phyloP scores from a whole-genome alignment of 202 grass and related monocot species.

The Digitaria exilis region DNA sequence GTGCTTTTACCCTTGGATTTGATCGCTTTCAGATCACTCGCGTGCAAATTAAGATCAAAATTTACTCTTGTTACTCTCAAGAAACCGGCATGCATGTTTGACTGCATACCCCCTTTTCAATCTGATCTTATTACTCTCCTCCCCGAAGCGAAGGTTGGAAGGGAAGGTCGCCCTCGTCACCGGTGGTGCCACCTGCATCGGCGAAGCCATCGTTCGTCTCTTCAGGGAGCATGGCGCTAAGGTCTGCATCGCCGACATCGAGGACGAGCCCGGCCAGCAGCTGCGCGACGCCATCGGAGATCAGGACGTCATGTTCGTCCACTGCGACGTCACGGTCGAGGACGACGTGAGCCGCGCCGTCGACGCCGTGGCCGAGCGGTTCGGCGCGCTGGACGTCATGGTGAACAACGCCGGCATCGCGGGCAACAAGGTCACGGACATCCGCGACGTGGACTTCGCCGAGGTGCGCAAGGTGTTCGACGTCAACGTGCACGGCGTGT shows the following conservation, averaged over 20 bases:
- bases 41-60: too few species aligned
- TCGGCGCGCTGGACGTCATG: conserved; percentile 78
- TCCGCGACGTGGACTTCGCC: conserved; percentile 51
- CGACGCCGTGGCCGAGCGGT: conserved; percentile 47
- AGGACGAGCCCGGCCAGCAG: conserved; percentile 58
- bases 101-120: too few species aligned
- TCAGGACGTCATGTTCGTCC: conserved; percentile 49
- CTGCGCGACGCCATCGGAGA: conserved; percentile 54
- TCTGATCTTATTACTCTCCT: too few species aligned
- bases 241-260: conserved; percentile 75
- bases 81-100: too few species aligned
- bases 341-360: conserved; percentile 66
- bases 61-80: too few species aligned
- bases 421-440: conserved; percentile 68
- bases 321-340: conserved; percentile 73
- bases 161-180: conserved; percentile 87
- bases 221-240: conserved; percentile 86
- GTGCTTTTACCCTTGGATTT: too few species aligned
- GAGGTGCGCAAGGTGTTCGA: conserved; percentile 70
- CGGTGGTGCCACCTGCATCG: conserved; percentile 75
- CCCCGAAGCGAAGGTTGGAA: too few species aligned
- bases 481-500: conserved; percentile 72
- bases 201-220: conserved; percentile 73
- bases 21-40: too few species aligned
- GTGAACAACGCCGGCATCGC: conserved; percentile 81